Conservation (phyloP, 352 stramenopile genomes). For the Phytophthora pluvialis region DNA sequence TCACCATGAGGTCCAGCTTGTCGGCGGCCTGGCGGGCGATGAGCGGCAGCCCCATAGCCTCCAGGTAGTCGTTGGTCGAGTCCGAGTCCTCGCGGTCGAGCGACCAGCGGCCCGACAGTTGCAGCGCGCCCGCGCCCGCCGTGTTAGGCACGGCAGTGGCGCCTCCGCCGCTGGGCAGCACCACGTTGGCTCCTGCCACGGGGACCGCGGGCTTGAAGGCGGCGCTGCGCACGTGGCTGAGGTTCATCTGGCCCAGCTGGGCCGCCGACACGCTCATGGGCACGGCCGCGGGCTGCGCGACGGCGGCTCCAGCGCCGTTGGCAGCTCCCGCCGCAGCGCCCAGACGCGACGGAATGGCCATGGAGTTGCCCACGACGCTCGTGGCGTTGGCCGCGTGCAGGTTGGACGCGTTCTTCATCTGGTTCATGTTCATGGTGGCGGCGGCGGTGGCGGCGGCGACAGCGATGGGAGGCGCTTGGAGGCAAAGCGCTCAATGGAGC, state of each 20-base stretch:
- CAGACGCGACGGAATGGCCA: constrained; percentile 67
- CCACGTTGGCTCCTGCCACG: constrained; percentile 35
- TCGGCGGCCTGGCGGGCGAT: constrained; percentile 88
- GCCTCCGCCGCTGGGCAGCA: constrained; percentile 33
- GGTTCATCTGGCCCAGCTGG: constrained; percentile 49
- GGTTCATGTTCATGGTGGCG: constrained; percentile 40
- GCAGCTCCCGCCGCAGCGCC: constrained; percentile 20
- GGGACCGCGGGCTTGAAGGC: constrained; percentile 71
- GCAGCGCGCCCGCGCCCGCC: constrained; percentile 74
- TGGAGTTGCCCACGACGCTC: constrained; percentile 80
- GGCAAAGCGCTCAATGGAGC: constrained; percentile 14
- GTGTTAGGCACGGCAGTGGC: constrained; percentile 62
- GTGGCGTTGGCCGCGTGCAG: constrained; percentile 84
- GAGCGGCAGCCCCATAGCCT: constrained; percentile 87
- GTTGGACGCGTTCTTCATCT: constrained; percentile 67
- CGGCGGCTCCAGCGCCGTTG: constrained; percentile 37
- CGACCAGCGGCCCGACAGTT: constrained; percentile 86
- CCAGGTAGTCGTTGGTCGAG: constrained; percentile 91
- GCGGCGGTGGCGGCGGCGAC: background rate
- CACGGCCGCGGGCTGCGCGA: constrained; percentile 25
- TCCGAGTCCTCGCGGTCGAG: constrained; percentile 89
- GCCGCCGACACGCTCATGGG: constrained; percentile 39
- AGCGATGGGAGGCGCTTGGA: background rate
- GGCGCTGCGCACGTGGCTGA: constrained; percentile 72
- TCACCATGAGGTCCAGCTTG: constrained; percentile 90